Base-by-base conservation (phyloP, 2,329 filamentous ascomycete species). In the Penicillium sp. region DNA sequence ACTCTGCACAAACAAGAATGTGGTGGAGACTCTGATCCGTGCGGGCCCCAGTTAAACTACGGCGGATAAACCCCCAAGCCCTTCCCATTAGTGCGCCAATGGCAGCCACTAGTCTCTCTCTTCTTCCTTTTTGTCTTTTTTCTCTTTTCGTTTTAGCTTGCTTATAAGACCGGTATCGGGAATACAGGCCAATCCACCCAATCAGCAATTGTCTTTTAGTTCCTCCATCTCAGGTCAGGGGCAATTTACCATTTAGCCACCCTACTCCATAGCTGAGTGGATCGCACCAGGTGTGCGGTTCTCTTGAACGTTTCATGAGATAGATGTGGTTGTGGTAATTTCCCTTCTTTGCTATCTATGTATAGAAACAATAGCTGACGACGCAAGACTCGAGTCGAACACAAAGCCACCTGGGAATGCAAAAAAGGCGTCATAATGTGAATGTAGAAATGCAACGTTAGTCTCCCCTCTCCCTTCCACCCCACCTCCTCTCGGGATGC, bases 1-100 rank as follows among this genome's bases (percentile, higher is more conserved):
- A 50, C 44, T 62, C 52, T 58, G 55, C 59, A 63, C 59, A 60
- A 58, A 63, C 54, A 60, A 59, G 58, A 61, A 59, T 60, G 59
- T 59, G 61, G 60, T 43, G 39, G 39, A 24, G 13, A n/a, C 23
- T 43, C 21, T 43, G 39, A 43, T 43, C 39, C 39, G 11, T 16
- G 46, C 47, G 57, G 34, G 28, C 34, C 56, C 39, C 18, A 48
- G 44, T 28, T 55, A 36, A 48, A 49, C 51, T 52, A 50, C 18
- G 23, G 33, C 50, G 50, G 54, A 51, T 44, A 51, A 51, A 47
- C 37, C 29, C 36, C 42, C 28, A n/a, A 9, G 39, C 40, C 19
- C 28, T 28, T 16, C 18, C 42, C 26, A 31, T 23, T 45, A 45
- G 42, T 45, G 42, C 26, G 42, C 42, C 42, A 45, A 45, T 45